Percentiles rank a stretch among this genome's conserved stretches.
phyloP scores from a whole-genome alignment of 225 moss, liverwort and hornwort genomes.

The Thuidium tamariscinum region DNA sequence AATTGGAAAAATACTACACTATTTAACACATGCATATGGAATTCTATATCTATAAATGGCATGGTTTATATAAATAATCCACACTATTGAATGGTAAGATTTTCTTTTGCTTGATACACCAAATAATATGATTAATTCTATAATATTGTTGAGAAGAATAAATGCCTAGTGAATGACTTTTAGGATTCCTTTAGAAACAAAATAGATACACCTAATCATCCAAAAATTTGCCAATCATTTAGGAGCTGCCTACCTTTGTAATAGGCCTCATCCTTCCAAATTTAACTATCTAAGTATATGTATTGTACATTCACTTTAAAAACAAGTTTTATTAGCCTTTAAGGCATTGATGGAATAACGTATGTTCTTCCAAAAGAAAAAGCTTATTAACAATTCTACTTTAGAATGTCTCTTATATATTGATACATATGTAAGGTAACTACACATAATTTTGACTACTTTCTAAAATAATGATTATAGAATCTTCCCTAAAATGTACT shows the following conservation, averaged over 20 bases:
- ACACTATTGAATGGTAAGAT: background rate
- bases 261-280: background rate
- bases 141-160: accelerated
- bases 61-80: background rate
- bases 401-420: no score
- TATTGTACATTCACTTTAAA: background rate
- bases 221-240: background rate
- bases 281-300: background rate
- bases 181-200: background rate
- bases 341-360: background rate
- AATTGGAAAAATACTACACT: background rate
- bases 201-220: background rate
- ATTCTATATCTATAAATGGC: background rate
- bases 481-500: no score
- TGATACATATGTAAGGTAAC: no score
- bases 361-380: no score
- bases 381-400: no score
- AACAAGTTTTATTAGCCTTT: background rate
- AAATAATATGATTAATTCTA: background rate
- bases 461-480: no score
- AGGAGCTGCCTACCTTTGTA: accelerated
- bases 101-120: background rate
- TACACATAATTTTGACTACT: no score
- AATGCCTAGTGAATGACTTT: background rate
- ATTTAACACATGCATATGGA: background rate